Conservation (phyloP, 345 rosid genomes). For the Toxicodendron radicans region DNA sequence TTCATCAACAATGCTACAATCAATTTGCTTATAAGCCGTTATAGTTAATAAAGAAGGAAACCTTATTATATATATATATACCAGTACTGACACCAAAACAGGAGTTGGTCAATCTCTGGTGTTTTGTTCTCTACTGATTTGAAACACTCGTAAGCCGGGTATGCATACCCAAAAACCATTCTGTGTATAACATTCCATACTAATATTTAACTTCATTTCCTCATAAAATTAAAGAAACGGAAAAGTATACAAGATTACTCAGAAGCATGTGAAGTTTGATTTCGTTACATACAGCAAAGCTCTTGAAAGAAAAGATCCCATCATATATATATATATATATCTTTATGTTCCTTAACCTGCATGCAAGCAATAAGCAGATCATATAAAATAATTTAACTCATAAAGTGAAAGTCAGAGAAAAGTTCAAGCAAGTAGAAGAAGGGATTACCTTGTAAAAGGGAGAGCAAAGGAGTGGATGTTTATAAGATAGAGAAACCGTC, state of each 20-base stretch:
- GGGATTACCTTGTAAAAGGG: too few species aligned
- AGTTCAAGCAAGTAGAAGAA: not conserved
- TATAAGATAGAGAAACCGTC: slow-evolving; percentile 2
- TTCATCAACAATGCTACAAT: not conserved
- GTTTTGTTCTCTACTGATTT: slow-evolving; percentile 60
- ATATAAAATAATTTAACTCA: too few species aligned
- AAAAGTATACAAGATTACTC: too few species aligned
- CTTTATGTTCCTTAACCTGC: slow-evolving; percentile 2
- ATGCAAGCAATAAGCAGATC: not conserved
- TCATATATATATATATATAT: too few species aligned
- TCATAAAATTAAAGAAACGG: too few species aligned
- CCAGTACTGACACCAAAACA: slow-evolving; percentile 93
- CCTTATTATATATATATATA: slow-evolving; percentile 14
- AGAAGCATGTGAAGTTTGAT: too few species aligned
- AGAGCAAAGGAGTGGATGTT: too few species aligned
- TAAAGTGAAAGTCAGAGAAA: not conserved
- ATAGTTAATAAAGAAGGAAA: too few species aligned
- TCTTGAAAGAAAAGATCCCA: slow-evolving; percentile 49
- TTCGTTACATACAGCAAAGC: slow-evolving; percentile 30
- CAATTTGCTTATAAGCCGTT: too few species aligned
- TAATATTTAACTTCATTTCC: not conserved
- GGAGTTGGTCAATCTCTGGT: slow-evolving; percentile 52
- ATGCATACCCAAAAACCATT: slow-evolving; percentile 70
- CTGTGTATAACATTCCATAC: slow-evolving; percentile 27
- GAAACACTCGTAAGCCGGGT: slow-evolving; percentile 80